A percentile compares a stretch with the other conserved stretches of the same genome.
These are phyloP conservation scores for Candida neerlandica DNA, from an alignment of 1,139 yeast species.

Conservation along the genomic window DNA sequence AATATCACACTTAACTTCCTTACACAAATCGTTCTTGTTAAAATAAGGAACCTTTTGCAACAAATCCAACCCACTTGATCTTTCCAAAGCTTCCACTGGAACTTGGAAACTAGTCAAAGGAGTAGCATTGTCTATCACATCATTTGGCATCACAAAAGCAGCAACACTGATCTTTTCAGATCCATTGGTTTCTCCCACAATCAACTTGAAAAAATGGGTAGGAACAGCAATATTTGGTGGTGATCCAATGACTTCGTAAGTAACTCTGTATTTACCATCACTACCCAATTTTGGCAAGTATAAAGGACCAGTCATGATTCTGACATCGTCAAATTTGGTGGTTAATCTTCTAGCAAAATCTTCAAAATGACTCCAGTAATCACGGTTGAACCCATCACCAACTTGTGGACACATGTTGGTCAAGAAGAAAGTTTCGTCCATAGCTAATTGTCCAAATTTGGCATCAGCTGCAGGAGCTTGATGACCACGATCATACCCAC, in stretches of 20 bases:
- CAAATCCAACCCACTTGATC: constrained; percentile 82
- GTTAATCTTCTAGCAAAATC: constrained; percentile 83
- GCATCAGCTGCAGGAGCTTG: constrained; percentile 99
- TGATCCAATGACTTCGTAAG: constrained; percentile 92
- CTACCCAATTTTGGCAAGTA: constrained; percentile 78
- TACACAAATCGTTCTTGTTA: constrained; percentile 70
- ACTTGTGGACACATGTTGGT: constrained; percentile 97
- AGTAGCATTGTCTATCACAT: constrained; percentile 63
- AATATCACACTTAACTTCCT: constrained; percentile 77
- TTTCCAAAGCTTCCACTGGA: constrained; percentile 87
- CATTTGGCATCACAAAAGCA: constrained; percentile 93
- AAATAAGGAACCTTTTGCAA: constrained; percentile 65
- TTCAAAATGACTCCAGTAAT: constrained; percentile 96
- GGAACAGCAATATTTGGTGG: constrained; percentile 98
- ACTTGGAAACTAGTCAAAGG: constrained; percentile 80
- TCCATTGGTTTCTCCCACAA: constrained; percentile 73
- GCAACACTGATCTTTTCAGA: constrained; percentile 69
- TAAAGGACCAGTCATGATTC: constrained; percentile 92
- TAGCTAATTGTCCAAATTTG: constrained; percentile 82
- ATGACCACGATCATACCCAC: constrained; percentile 97
- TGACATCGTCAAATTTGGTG: constrained; percentile 64
- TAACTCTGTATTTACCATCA: constrained; percentile 69
- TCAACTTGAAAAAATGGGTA: constrained; percentile 89
- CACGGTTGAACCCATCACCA: constrained; percentile 96
- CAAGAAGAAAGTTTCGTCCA: constrained; percentile 90